phyloP scores from a whole-genome alignment of 1,284 basidiomycete species.

The Leccinum insolens region DNA sequence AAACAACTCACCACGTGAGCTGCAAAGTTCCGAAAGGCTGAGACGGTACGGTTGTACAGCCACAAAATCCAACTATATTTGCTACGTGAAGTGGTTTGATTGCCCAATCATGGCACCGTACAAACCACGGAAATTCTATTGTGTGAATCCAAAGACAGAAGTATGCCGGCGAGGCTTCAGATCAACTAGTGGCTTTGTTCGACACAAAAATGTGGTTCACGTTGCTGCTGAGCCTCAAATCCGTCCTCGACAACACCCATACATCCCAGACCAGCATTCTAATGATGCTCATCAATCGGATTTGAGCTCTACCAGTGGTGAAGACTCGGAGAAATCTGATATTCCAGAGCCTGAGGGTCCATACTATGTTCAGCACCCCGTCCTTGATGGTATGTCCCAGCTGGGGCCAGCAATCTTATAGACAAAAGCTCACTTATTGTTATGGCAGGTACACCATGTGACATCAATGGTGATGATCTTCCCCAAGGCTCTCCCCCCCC shows the following conservation, averaged over 20 bases:
- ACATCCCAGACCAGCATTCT: neutral
- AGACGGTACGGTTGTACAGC: neutral
- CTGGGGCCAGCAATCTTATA: too few relatives aligned
- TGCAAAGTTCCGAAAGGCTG: neutral
- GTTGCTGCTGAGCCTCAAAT: neutral
- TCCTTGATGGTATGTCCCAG: neutral
- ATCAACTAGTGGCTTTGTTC: neutral
- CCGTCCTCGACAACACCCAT: neutral
- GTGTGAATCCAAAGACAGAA: neutral
- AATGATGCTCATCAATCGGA: neutral
- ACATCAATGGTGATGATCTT: constrained; percentile 1
- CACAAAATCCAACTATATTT: too few relatives aligned
- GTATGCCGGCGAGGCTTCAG: neutral
- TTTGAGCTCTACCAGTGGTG: neutral
- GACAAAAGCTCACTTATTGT: neutral
- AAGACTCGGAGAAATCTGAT: neutral
- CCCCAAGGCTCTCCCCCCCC: neutral
- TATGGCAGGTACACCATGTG: neutral
- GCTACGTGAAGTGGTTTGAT: too few relatives aligned
- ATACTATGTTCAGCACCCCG: neutral
- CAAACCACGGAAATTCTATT: neutral
- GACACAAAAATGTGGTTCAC: neutral
- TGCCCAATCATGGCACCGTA: neutral
- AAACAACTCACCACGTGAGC: neutral
- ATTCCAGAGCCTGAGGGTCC: neutral